phyloP scores from a whole-genome alignment of 1,284 basidiomycete genomes.

The Gomphus bonarii region DNA sequence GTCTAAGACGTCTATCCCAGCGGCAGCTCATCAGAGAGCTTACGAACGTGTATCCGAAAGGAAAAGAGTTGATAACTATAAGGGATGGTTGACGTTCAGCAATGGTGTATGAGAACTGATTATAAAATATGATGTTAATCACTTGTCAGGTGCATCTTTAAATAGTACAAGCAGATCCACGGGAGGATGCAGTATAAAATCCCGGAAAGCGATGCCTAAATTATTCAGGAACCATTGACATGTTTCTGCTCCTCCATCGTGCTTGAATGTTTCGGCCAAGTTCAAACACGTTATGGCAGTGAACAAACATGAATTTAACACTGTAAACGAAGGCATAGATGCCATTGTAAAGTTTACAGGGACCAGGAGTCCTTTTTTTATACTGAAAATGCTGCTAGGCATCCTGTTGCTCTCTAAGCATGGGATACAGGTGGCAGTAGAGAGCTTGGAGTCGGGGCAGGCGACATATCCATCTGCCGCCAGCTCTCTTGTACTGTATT shows the following conservation, averaged over 20 bases:
- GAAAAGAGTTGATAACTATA: slow-evolving; percentile 20
- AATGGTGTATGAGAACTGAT: not conserved
- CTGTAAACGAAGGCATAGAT: slow-evolving; percentile 2
- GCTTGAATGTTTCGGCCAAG: slow-evolving; percentile 22
- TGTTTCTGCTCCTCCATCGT: slow-evolving; percentile 17
- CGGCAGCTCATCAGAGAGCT: slow-evolving; percentile 34
- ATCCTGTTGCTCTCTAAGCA: slow-evolving; percentile 23
- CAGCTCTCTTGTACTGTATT: slow-evolving; percentile 44
- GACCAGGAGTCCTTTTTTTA: slow-evolving; percentile 25
- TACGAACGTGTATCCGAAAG: slow-evolving; percentile 38
- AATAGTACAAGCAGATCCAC: slow-evolving; percentile 49
- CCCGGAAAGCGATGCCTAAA: slow-evolving; percentile 33
- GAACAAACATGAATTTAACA: slow-evolving; percentile 22
- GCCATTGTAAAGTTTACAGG: slow-evolving; percentile 15
- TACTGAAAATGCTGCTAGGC: slow-evolving; percentile 24
- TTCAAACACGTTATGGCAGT: slow-evolving; percentile 21
- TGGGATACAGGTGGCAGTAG: slow-evolving; percentile 20
- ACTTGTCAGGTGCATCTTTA: slow-evolving; percentile 17
- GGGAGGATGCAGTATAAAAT: slow-evolving; percentile 53
- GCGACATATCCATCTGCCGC: slow-evolving; percentile 36
- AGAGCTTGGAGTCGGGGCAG: slow-evolving; percentile 25
- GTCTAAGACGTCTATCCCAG: slow-evolving; percentile 34
- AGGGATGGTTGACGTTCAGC: too few species aligned
- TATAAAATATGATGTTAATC: not conserved
- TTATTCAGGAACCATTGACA: slow-evolving; percentile 34